Evolutionary conservation across 2,329 filamentous ascomycete species (phyloP), one percentile per base, ranked within the genome.

Genomic region (Fusarium circinatum): DNA sequence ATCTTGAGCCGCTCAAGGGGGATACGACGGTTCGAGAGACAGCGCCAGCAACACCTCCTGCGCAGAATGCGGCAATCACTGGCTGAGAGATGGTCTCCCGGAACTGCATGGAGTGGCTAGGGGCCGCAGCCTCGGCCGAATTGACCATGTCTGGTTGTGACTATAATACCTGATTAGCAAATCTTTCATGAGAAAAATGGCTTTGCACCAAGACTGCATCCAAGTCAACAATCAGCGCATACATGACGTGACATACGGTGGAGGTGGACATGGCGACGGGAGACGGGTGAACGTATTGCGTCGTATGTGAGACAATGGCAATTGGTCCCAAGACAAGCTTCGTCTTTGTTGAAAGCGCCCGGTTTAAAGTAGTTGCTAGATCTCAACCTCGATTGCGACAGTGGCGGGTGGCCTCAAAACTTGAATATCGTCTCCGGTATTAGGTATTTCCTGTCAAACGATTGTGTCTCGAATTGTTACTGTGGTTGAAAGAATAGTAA

Each of bases 1-100:
- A 99, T 99, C 86, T 99, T 98, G 67, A 99, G 88, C 73, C 96
- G 91, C 84, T 99, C 96, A 42, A 99, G 90, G 8, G 96, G 22
- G 96, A 98, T 9, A 99, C 96, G 54, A 98, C 96, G 30, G 96
- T 99, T 80, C 96, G 91, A 38, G 96, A 98, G n/a, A 99, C 96
- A 48, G 96, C 96, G 66, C 96, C 96, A 22, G 96, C 96, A 28
- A 98, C 91, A 75, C 96, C 96, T 70, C 96, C 96, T 36, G 94
- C 96, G 79, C 97, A 93, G 80, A 99, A 99, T 39, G 96, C 95
- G 47, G 96, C 96, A 39, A 95, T 85, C 44, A 98, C 92, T 8
- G 96, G 95, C 73, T 97, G 93, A 15, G 95, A 92, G 71, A 98
- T 63, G 68, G 86, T 83, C 58, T 87, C 84, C 52, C 82, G 84